Evolutionary conservation across 169 alveolate species (phyloP).

Genomic region (Plasmodium falciparum): DNA sequence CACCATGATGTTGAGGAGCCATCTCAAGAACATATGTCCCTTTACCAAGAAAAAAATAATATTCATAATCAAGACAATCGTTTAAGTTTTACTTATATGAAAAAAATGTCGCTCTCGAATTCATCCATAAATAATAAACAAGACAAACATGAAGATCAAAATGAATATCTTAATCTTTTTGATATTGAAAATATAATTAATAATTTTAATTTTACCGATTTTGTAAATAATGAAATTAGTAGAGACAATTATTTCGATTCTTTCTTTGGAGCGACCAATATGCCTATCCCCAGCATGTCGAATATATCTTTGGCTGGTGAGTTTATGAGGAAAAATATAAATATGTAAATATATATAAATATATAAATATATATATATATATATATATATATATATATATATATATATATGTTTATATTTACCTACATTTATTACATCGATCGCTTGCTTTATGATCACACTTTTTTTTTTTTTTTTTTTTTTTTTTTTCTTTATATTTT

Average conservation of each 20-base stretch:
- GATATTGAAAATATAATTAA: constrained; percentile 62
- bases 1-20: neutral
- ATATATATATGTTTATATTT: no score
- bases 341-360: neutral
- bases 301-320: neutral
- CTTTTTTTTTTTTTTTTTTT: no score
- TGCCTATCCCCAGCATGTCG: neutral
- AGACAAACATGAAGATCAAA: constrained; percentile 15
- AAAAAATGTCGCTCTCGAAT: neutral
- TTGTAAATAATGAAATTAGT: constrained; percentile 23
- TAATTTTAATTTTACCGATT: constrained; percentile 42
- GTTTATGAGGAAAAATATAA: neutral
- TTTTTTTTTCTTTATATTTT: no score
- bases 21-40: neutral
- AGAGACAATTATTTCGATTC: constrained; percentile 12
- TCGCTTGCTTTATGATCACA: no score
- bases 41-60: neutral
- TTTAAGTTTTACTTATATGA: neutral
- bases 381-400: neutral
- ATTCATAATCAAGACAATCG: neutral
- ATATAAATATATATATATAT: neutral
- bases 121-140: constrained; percentile 8
- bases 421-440: no score
- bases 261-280: neutral
- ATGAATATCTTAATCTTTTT: constrained; percentile 30